A percentile compares a stretch with the other conserved stretches of the same genome.
Conservation (phyloP, 768 basidiomycete genomes). For the Termitomyces heimii region DNA sequence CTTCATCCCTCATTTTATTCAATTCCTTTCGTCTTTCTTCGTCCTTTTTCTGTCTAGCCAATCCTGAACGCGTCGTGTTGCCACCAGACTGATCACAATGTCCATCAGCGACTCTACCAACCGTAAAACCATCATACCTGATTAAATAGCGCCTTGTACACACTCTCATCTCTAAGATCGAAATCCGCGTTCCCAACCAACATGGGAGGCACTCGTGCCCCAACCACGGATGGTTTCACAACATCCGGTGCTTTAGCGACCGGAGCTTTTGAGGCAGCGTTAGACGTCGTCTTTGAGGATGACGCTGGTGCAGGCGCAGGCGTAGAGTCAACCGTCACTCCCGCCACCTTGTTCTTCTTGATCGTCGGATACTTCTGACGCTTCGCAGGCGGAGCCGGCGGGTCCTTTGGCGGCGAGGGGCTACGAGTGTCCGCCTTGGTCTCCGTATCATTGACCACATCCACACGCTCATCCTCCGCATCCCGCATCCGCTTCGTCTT, state of each 20-base stretch:
- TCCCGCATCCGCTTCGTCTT: conserved; percentile 27
- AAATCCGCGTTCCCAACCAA: conserved; percentile 48
- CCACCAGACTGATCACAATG: conserved; percentile 30
- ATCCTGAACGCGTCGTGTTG: conserved; percentile 36
- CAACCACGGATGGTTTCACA: conserved; percentile 17
- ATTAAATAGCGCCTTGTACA: conserved; percentile 65
- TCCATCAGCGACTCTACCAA: not conserved
- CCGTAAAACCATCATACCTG: conserved; percentile 28
- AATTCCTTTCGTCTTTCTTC: conserved; percentile 67
- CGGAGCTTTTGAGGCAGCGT: conserved; percentile 20
- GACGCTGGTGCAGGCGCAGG: conserved; percentile 15
- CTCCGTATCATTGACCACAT: conserved; percentile 25
- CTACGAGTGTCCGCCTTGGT: conserved; percentile 17
- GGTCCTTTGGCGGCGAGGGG: conserved; percentile 24
- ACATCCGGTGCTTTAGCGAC: conserved; percentile 22
- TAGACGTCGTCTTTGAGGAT: conserved; percentile 19
- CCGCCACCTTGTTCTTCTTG: conserved; percentile 51
- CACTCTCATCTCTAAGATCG: conserved; percentile 52
- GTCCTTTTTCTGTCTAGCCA: conserved; percentile 45
- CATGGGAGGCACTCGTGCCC: conserved; percentile 33
- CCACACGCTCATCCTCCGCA: conserved; percentile 27
- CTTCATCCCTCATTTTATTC: conserved; percentile 66
- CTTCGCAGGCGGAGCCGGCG: conserved; percentile 23
- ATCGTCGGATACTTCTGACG: conserved; percentile 59
- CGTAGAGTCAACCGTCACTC: conserved; percentile 18